Evolutionary conservation across 2,329 filamentous ascomycete species (phyloP), one percentile per base, ranked within the genome.

Genomic region (Gremmenia infestans): DNA sequence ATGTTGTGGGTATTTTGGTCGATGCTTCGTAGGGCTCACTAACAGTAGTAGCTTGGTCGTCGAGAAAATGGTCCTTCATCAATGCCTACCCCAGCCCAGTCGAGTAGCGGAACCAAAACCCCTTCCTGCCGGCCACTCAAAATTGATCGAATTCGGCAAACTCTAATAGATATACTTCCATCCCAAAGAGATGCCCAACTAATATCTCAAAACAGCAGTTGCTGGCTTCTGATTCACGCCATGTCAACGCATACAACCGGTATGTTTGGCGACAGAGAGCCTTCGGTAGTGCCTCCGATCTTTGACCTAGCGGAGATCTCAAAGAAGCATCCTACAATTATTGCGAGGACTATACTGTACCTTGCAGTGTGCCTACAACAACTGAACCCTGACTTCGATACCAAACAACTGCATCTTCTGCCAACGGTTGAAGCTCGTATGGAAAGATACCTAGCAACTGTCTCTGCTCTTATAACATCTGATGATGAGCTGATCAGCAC

Each of bases 401-500:
- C 45, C 6, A 60, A 28, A 25, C 50, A 52, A 39, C 51, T 70
- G 2, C 55, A 63, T 11, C 28, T 68, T 3, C 45, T 52, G 8
- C 58, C 63, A n/a, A 56, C 62, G 4, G 43, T 60, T 19, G 56
- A 64, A 42, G 52, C 57, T 4, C 62, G 67, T 37, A 61, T 68
- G 48, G 65, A 69, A 6, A 63, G 62, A 32, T 66, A 62, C 39
- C 53, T 68, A 19, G 52, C 59, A 6, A 63, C 62, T 12, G 58
- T 69, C 23, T 57, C 63, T 52, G 58, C 63, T 4, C 59, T 66
- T 25, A 39, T 60, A 5, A 60, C 52, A 22, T 57, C 57, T 9
- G 57, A 60, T 55, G 57, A 60, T 50, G 73, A 75, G 2, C 63
- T 82, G 0, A 62, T 76, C 0, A 68, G 66, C 23, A 78, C 74